Evolutionary conservation across 306 rosid genomes (phyloP).

Genomic region (Cucurbita moschata): DNA sequence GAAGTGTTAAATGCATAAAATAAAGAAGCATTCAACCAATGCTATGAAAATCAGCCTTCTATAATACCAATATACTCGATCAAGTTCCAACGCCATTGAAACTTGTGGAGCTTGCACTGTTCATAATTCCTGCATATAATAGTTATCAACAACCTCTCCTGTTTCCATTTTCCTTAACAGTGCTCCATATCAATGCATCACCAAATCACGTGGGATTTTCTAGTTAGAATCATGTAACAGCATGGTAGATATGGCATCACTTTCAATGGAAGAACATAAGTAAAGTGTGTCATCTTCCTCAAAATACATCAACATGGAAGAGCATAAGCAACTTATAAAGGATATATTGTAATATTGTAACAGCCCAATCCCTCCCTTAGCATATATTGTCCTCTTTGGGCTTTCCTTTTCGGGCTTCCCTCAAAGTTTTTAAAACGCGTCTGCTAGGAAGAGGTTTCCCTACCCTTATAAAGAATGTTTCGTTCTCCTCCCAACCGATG

Average conservation of each 20-base stretch:
- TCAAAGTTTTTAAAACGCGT: no score
- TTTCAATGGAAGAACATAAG: not conserved
- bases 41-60: not conserved
- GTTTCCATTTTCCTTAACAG: not conserved
- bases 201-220: not conserved
- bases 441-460: no score
- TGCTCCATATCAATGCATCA: not conserved
- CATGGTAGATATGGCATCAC: not conserved
- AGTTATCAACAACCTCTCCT: not conserved
- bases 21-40: not conserved
- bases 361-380: no score
- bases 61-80: not conserved
- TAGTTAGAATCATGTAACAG: not conserved
- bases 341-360: no score
- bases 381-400: no score
- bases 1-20: not conserved
- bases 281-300: not conserved
- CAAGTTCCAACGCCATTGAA: not conserved
- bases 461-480: no score
- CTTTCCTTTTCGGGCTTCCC: no score
- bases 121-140: not conserved
- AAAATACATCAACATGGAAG: not conserved
- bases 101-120: not conserved
- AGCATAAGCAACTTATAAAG: not conserved
- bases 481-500: no score